Conservation (phyloP, 106 monocot species). For the Dioscorea alata region DNA sequence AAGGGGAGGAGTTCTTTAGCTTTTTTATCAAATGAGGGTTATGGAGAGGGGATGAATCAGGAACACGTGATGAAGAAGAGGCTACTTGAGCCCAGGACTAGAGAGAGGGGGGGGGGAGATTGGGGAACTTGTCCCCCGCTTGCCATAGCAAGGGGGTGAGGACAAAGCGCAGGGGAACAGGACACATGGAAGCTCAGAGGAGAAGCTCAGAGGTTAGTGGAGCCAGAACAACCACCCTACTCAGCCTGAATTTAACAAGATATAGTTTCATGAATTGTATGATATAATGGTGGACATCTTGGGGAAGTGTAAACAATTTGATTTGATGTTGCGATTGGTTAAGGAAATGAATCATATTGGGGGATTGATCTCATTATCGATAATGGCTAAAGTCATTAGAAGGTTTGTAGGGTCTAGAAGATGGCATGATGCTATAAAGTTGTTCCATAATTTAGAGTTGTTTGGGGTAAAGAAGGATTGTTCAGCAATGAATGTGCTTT, state of each 20-base stretch:
- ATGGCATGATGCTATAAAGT: slow-evolving; percentile 61
- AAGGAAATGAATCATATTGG: slow-evolving; percentile 51
- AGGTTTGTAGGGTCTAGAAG: slow-evolving; percentile 71
- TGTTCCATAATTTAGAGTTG: slow-evolving; percentile 43
- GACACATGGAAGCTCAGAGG: too few species aligned
- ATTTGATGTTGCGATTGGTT: slow-evolving; percentile 69
- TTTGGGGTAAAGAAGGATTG: slow-evolving; percentile 71
- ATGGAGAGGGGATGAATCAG: too few species aligned
- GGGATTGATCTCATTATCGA: slow-evolving; percentile 49
- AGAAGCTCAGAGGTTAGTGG: too few species aligned
- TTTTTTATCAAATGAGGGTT: too few species aligned
- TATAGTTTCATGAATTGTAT: slow-evolving; percentile 49
- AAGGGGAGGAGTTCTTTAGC: too few species aligned
- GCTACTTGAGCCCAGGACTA: too few species aligned
- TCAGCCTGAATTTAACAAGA: background rate
- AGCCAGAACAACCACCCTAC: too few species aligned
- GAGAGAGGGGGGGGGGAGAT: too few species aligned
- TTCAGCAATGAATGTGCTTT: slow-evolving; percentile 58
- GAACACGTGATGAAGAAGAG: too few species aligned
- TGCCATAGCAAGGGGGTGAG: too few species aligned
- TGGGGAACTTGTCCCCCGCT: too few species aligned
- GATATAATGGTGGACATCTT: slow-evolving; percentile 81
- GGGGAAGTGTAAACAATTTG: slow-evolving; percentile 78
- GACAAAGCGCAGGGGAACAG: too few species aligned
- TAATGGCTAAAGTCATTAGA: slow-evolving; percentile 75